Conservation (phyloP, 441 rosid genomes). For the Lepidium campestre region DNA sequence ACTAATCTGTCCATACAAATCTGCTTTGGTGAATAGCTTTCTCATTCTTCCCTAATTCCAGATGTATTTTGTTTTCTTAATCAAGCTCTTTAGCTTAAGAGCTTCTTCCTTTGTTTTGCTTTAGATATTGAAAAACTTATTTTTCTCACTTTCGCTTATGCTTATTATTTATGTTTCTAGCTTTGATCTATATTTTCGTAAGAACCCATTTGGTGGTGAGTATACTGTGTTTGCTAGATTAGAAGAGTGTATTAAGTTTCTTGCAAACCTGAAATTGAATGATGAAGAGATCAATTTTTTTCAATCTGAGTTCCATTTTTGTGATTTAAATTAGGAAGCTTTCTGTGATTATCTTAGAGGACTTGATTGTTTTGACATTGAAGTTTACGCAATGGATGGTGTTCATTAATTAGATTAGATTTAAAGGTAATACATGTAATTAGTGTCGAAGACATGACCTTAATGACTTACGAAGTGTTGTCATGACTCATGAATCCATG, state of each 20-base stretch:
- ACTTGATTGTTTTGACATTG: slow-evolving; percentile 83
- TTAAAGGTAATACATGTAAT: too few relatives aligned
- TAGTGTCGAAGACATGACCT: too few relatives aligned
- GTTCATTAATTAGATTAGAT: too few relatives aligned
- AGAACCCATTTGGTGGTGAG: slow-evolving; percentile 84
- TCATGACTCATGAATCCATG: too few relatives aligned
- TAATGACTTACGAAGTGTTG: too few relatives aligned
- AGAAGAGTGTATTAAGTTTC: slow-evolving; percentile 80
- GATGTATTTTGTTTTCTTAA: too few relatives aligned
- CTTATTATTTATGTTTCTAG: slow-evolving; percentile 21
- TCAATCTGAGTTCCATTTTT: slow-evolving; percentile 16
- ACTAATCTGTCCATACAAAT: slow-evolving; percentile 1
- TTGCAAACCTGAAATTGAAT: slow-evolving; percentile 71
- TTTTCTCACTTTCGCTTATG: too few relatives aligned
- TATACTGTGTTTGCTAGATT: slow-evolving; percentile 86
- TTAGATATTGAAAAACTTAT: too few relatives aligned
- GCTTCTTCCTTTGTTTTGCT: too few relatives aligned
- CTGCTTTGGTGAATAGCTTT: background rate
- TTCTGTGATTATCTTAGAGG: slow-evolving; percentile 74
- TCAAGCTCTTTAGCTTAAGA: too few relatives aligned
- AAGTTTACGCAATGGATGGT: slow-evolving; percentile 82
- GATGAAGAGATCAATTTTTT: slow-evolving; percentile 61
- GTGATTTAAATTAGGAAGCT: slow-evolving; percentile 53
- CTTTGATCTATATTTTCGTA: slow-evolving; percentile 85
- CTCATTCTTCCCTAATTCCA: too few relatives aligned